Evolutionary conservation across 2,329 filamentous ascomycete species (phyloP).

Genomic region (Aspergillus thermomutatus): DNA sequence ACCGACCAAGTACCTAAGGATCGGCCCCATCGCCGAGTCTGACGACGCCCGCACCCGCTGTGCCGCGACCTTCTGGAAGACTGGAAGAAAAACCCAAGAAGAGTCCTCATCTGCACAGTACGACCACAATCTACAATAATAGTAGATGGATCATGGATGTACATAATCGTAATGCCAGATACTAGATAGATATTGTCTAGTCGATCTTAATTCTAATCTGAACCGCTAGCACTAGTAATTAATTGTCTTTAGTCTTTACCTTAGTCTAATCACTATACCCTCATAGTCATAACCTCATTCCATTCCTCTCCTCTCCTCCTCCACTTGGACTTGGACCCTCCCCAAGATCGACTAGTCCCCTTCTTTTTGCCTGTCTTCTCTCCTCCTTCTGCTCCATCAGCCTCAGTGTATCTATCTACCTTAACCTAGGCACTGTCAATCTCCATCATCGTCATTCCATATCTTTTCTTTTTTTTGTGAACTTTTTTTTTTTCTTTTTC

Average conservation of each 20-base stretch:
- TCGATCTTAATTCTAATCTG: background rate
- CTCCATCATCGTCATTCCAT: background rate
- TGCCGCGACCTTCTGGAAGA: conserved; percentile 23
- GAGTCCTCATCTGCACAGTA: background rate
- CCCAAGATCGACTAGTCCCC: conserved; percentile 8
- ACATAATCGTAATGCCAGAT: background rate
- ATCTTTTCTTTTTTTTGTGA: conserved; percentile 1
- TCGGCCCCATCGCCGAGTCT: conserved; percentile 15
- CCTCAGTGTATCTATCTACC: conserved; percentile 2
- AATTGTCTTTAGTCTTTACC: too few relatives aligned
- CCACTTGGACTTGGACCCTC: conserved; percentile 1
- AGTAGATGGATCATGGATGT: conserved; percentile 4
- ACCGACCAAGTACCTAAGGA: background rate
- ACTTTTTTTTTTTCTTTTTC: conserved; percentile 9
- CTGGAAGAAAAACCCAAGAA: conserved; percentile 12
- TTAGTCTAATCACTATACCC: too few relatives aligned
- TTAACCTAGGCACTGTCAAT: background rate
- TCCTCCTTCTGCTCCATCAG: conserved; percentile 3
- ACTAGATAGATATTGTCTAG: background rate
- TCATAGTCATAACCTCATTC: background rate
- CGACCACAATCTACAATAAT: background rate
- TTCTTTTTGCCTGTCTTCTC: conserved; percentile 5
- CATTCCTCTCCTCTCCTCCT: conserved; percentile 8
- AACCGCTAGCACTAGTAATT: too few relatives aligned
- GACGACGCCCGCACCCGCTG: conserved; percentile 16